phyloP scores from a whole-genome alignment of 2,329 filamentous ascomycete species.

The Chrysoporthe cubensis region DNA sequence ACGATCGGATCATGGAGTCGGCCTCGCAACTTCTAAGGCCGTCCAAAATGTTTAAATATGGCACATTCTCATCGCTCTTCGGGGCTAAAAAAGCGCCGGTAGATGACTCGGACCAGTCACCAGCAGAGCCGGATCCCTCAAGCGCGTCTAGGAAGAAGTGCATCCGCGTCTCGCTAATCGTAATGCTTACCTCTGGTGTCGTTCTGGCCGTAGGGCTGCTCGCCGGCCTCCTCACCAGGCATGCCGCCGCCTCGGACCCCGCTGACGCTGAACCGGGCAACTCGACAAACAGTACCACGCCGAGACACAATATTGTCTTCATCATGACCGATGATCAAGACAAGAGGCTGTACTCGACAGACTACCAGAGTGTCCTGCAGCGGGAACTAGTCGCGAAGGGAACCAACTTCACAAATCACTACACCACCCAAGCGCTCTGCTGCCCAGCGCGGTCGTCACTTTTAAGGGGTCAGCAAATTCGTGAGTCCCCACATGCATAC shows the following conservation, averaged over 20 bases:
- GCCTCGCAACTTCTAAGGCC: slow-evolving; percentile 1
- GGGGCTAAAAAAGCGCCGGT: not conserved
- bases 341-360: slow-evolving; percentile 29
- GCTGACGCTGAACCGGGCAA: not conserved
- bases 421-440: slow-evolving; percentile 34
- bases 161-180: slow-evolving; percentile 17
- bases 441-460: slow-evolving; percentile 36
- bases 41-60: slow-evolving; percentile 21
- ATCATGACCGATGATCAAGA: slow-evolving; percentile 35
- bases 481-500: not conserved
- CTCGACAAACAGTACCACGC: slow-evolving; percentile 2
- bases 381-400: slow-evolving; percentile 33
- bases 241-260: not conserved
- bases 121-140: slow-evolving; percentile 2
- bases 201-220: slow-evolving; percentile 23
- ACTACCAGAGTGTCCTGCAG: slow-evolving; percentile 31
- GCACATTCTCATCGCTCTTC: slow-evolving; percentile 11
- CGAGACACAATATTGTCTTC: slow-evolving; percentile 33
- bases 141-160: slow-evolving; percentile 16
- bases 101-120: not conserved
- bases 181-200: slow-evolving; percentile 21
- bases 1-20: slow-evolving; percentile 3
- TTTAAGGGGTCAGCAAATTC: slow-evolving; percentile 32
- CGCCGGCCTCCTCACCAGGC: slow-evolving; percentile 24
- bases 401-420: slow-evolving; percentile 35